Conservation (phyloP, 495 filamentous ascomycete species). For the Aspergillus wentii region DNA sequence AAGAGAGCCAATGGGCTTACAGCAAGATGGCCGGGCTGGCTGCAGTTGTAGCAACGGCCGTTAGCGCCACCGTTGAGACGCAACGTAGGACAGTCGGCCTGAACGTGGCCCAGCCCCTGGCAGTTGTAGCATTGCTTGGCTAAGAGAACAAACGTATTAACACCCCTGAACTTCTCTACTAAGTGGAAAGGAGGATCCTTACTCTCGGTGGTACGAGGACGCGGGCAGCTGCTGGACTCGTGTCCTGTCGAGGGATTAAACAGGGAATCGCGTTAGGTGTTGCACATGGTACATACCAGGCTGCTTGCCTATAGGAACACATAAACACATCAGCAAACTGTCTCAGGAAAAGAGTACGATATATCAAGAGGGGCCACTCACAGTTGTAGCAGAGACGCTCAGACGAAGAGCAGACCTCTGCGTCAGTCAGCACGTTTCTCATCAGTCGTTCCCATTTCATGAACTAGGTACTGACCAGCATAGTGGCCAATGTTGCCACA, state of each 20-base stretch:
- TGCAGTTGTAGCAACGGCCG: constrained; percentile 95
- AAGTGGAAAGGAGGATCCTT: constrained; percentile 25
- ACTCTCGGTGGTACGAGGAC: constrained; percentile 92
- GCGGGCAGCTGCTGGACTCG: constrained; percentile 95
- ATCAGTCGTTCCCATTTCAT: constrained; percentile 1
- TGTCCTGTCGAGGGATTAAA: constrained; percentile 63
- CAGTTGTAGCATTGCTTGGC: constrained; percentile 99
- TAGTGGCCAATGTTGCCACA: constrained; percentile 99
- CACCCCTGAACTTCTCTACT: constrained; percentile 7
- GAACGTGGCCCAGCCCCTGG: constrained; percentile 96
- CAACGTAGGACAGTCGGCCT: constrained; percentile 97
- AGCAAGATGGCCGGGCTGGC: constrained; percentile 84
- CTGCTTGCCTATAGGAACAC: constrained; percentile 65
- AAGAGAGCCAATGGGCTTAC: constrained; percentile 37
- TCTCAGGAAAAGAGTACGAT: constrained; percentile 1
- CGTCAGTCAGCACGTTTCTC: constrained; percentile 9
- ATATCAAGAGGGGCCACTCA: constrained; percentile 37
- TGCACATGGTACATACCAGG: constrained; percentile 65
- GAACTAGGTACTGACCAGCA: constrained; percentile 57
- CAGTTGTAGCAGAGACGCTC: constrained; percentile 99
- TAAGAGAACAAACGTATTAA: constrained; percentile 29
- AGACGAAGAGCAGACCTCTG: constrained; percentile 92
- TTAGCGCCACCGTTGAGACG: constrained; percentile 78
- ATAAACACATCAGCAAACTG: constrained; percentile 18
- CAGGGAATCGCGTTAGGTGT: no score